Evolutionary conservation across 768 basidiomycete species (phyloP).

Genomic region (Mycena filopes): DNA sequence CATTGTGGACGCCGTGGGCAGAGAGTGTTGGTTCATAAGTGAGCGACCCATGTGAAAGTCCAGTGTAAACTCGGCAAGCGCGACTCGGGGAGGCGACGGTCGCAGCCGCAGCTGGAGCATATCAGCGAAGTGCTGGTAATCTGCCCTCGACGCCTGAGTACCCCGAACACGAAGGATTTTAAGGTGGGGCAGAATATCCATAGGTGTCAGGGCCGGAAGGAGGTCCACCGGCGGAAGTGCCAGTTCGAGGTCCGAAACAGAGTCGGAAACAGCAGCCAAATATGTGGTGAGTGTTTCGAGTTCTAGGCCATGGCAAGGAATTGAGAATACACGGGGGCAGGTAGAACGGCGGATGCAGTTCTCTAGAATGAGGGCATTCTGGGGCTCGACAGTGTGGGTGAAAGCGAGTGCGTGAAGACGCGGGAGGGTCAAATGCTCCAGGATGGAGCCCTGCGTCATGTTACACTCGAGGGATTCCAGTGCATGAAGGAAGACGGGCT

Average conservation of each 20-base stretch:
- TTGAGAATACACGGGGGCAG: background rate
- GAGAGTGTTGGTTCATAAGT: background rate
- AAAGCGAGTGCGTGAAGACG: constrained; percentile 1
- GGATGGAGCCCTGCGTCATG: background rate
- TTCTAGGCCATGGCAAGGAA: background rate
- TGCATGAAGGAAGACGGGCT: background rate
- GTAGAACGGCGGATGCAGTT: background rate
- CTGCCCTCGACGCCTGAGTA: background rate
- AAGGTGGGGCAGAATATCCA: background rate
- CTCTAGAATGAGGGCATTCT: background rate
- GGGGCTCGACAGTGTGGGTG: too few relatives aligned
- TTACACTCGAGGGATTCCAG: background rate
- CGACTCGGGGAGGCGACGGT: too few relatives aligned
- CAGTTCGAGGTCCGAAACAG: background rate
- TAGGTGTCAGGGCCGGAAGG: background rate
- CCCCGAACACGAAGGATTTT: background rate
- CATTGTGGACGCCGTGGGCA: background rate
- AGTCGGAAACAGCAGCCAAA: background rate
- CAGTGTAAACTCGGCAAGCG: background rate
- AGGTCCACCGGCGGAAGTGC: background rate
- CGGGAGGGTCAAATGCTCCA: constrained; percentile 13
- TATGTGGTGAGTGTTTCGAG: background rate
- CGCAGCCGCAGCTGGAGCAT: background rate
- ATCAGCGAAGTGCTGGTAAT: background rate
- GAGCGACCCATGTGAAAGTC: background rate